These are phyloP conservation scores for Lignosus rhinocerotis DNA, from an alignment of 1,284 basidiomycete species.

Conservation along the genomic window DNA sequence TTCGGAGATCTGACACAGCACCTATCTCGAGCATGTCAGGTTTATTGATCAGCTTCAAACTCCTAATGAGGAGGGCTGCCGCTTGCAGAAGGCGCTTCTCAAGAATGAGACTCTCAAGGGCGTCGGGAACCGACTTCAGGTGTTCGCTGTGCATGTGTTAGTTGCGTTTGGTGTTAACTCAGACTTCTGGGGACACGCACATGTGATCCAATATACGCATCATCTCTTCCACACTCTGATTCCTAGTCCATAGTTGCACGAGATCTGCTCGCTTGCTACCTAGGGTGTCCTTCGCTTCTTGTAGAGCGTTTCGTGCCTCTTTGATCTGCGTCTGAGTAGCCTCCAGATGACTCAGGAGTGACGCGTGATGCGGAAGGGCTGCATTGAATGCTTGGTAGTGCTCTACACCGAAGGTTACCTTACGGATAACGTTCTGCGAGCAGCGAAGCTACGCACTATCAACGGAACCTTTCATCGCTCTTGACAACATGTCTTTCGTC, in stretches of 20 bases:
- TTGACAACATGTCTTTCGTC: constrained; percentile 75
- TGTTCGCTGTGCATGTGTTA: constrained; percentile 66
- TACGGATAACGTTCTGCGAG: background rate
- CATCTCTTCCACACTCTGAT: constrained; percentile 89
- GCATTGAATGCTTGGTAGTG: constrained; percentile 93
- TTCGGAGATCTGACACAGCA: constrained; percentile 86
- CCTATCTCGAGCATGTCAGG: constrained; percentile 94
- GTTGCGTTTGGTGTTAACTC: constrained; percentile 8
- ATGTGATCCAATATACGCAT: constrained; percentile 87
- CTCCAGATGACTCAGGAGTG: constrained; percentile 69
- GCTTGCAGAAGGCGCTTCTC: constrained; percentile 94
- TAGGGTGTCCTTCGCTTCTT: constrained; percentile 77
- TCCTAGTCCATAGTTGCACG: constrained; percentile 82
- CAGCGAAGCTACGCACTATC: constrained; percentile 59
- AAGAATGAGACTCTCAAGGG: constrained; percentile 91
- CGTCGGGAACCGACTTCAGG: constrained; percentile 89
- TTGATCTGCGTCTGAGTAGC: constrained; percentile 74
- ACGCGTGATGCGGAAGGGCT: constrained; percentile 84
- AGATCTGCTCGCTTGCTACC: constrained; percentile 83
- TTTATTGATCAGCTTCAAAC: constrained; percentile 89
- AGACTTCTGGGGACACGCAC: constrained; percentile 45
- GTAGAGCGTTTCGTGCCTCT: constrained; percentile 70
- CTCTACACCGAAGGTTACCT: constrained; percentile 41
- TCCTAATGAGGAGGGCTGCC: constrained; percentile 84
- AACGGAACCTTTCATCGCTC: constrained; percentile 80